Base-by-base conservation (phyloP, 495 filamentous ascomycete species). In the Sordaria brevicollis region DNA sequence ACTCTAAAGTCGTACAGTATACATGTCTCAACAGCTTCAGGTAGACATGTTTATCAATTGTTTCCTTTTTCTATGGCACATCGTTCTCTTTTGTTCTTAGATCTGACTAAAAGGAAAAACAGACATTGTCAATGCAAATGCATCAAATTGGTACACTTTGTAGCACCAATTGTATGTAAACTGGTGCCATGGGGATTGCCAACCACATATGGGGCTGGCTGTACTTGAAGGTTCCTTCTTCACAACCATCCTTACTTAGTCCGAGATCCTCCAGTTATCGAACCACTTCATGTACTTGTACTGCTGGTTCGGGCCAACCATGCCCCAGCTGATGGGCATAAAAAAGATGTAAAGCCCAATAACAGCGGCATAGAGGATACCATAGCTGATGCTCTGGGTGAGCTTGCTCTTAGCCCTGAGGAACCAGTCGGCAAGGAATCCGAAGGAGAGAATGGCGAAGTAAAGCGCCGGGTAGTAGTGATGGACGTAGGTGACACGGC, bases 381-480 rank as follows among this genome's bases (percentile, higher is more conserved):
- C 83, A 79, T 93, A 97, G 43, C 91, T 76, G 10, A 78, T 83
- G 79, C 86, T 89, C 79, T 88, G 85, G 39, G 89, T 73, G 62
- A 76, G 83, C 78, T 87, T 87, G 33, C 84, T 76, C 69, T 90
- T 80, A 69, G 84, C 89, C 65, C 88, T 85, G 67, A 90, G 86
- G 65, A 90, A 80, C 88, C 92, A 97, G 79, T 99, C 94, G 68
- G 91, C 81, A 68, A 94, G 86, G 83, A 99, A 99, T 65, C 95
- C 96, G 66, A 92, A 87, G 11, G 86, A 89, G 29, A 99, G 83
- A 70, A 99, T 97, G 67, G 95, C 94, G 76, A 97, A 99, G 83
- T 97, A 99, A 4, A 99, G 86, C n/a, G 95, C 95, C 8, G 95
- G 95, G 80, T 98, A 99, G 82, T 99, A 99, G 81, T 99, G 95